phyloP scores from a whole-genome alignment of 768 basidiomycete genomes.

The Agrocybe pediades region DNA sequence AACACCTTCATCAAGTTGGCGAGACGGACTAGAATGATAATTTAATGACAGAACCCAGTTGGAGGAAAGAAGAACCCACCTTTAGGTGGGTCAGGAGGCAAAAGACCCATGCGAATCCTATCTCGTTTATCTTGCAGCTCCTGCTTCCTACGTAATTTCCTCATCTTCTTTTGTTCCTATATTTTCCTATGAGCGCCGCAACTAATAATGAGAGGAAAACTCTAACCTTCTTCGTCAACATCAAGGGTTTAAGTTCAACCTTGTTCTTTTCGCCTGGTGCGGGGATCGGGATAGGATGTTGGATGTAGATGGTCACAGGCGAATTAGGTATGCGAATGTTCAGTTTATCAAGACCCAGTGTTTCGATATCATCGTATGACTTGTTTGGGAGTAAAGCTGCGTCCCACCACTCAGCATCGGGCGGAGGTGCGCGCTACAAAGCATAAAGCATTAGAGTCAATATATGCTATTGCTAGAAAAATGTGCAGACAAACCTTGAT shows the following conservation, averaged over 20 bases:
- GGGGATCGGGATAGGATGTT: slow-evolving; percentile 96
- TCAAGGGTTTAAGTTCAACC: slow-evolving; percentile 78
- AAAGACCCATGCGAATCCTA: slow-evolving; percentile 91
- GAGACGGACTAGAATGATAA: slow-evolving; percentile 67
- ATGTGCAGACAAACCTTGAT: slow-evolving; percentile 75
- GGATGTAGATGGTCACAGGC: slow-evolving; percentile 88
- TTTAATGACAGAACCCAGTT: background rate
- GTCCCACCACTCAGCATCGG: slow-evolving; percentile 98
- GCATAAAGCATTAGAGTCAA: background rate
- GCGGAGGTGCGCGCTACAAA: slow-evolving; percentile 77
- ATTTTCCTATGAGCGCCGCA: background rate
- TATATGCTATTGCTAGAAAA: background rate
- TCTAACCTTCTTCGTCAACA: slow-evolving; percentile 86
- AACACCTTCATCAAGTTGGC: slow-evolving; percentile 97
- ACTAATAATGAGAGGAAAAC: background rate
- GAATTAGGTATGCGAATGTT: slow-evolving; percentile 69
- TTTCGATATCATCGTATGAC: slow-evolving; percentile 72
- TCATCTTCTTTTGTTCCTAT: slow-evolving; percentile 95
- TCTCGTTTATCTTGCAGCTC: slow-evolving; percentile 95
- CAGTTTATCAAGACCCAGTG: slow-evolving; percentile 52
- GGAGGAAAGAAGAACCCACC: slow-evolving; percentile 41
- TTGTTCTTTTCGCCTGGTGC: slow-evolving; percentile 87
- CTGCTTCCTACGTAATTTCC: slow-evolving; percentile 83
- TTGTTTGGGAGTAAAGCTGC: slow-evolving; percentile 78
- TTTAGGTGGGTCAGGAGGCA: slow-evolving; percentile 95